Evolutionary conservation across 2,329 filamentous ascomycete genomes (phyloP).

Genomic region (Macrophomina phaseolina): DNA sequence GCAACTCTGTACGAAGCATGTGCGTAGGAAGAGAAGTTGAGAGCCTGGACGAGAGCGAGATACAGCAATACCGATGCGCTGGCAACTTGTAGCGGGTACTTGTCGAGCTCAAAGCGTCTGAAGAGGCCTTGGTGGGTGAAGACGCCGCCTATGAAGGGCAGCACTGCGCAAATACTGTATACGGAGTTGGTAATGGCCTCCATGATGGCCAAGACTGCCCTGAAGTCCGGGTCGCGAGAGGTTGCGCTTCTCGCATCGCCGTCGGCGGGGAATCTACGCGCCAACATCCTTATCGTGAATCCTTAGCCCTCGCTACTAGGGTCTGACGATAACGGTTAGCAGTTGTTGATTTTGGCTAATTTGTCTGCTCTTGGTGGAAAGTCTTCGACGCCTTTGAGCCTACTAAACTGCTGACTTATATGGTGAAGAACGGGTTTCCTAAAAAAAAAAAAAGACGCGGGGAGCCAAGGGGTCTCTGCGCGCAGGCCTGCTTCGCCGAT

Average conservation of each 20-base stretch:
- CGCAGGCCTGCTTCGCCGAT: background rate
- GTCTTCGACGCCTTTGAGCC: no score
- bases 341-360: background rate
- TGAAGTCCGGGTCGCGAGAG: background rate
- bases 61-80: background rate
- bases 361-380: no score
- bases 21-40: background rate
- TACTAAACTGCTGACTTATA: no score
- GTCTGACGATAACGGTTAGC: background rate
- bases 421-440: no score
- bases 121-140: conserved; percentile 6
- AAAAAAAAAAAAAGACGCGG: no score
- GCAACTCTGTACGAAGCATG: background rate
- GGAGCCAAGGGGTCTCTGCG: background rate
- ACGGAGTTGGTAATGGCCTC: background rate
- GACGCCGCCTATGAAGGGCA: background rate
- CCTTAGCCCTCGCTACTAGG: background rate
- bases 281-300: conserved; percentile 4
- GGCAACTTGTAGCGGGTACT: conserved; percentile 1
- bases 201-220: background rate
- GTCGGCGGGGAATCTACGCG: conserved; percentile 13
- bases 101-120: conserved; percentile 21
- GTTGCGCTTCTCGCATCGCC: background rate
- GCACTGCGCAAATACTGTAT: background rate
- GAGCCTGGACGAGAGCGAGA: background rate